A percentile compares a stretch with the other conserved stretches of the same genome.
Evolutionary conservation across 169 alveolate genomes (phyloP).

Genomic region (Ophryocystis elektroscirrha): DNA sequence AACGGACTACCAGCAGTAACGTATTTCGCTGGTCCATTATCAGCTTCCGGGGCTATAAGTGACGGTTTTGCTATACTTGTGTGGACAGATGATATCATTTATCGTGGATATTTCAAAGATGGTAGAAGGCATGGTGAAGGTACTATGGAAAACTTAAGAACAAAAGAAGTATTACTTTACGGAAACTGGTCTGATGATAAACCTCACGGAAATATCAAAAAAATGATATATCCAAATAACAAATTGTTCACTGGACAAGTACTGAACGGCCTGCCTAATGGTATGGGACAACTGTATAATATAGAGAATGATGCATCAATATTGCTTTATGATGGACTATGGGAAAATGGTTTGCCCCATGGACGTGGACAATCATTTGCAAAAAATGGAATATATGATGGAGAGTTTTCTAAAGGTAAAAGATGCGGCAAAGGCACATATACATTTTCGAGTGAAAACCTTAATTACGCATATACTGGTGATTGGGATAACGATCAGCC

Average conservation of each 20-base stretch:
- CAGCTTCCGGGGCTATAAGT: no score
- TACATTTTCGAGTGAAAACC: neutral
- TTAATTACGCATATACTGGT: neutral
- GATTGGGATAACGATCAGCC: constrained; percentile 7
- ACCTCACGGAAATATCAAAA: neutral
- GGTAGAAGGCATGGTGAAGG: no score
- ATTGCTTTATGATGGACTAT: constrained; percentile 3
- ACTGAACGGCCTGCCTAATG: neutral
- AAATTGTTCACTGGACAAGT: neutral
- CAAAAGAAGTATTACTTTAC: no score
- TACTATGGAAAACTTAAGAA: no score
- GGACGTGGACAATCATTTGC: neutral
- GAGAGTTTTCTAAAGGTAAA: constrained; percentile 1
- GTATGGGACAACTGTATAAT: neutral
- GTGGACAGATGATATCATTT: no score
- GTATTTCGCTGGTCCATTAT: no score
- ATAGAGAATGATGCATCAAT: neutral
- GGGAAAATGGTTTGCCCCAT: constrained; percentile 4
- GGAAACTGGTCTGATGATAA: neutral
- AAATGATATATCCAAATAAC: neutral
- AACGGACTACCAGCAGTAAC: no score
- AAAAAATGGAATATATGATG: constrained; percentile 5
- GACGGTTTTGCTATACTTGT: no score
- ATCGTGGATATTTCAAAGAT: no score
- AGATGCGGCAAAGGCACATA: constrained; percentile 5